phyloP scores from a whole-genome alignment of 2,329 filamentous ascomycete genomes.

The Dactylonectria estremocensis region DNA sequence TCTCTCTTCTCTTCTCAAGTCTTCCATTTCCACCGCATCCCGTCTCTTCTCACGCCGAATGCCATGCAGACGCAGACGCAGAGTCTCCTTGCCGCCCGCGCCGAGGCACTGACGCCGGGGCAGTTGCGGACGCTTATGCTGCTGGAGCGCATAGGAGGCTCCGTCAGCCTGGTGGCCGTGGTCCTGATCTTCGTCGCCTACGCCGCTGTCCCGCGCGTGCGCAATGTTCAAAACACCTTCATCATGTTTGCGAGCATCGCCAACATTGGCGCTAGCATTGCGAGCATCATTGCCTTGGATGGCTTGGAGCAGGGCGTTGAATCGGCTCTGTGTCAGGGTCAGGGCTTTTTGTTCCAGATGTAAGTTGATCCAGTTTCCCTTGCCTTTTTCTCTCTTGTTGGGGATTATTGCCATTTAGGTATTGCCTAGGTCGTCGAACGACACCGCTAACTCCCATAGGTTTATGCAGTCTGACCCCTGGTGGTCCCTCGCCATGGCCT shows the following conservation, averaged over 20 bases:
- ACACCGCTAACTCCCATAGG: conserved; percentile 58
- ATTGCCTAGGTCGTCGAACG: not conserved
- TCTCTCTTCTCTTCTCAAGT: too few species aligned
- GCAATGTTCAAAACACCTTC: conserved; percentile 74
- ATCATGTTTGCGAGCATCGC: conserved; percentile 74
- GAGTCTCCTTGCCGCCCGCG: conserved; percentile 36
- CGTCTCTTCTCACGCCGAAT: conserved; percentile 3
- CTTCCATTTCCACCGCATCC: too few species aligned
- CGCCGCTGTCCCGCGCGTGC: conserved; percentile 64
- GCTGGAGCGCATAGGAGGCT: conserved; percentile 69
- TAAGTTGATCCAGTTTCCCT: conserved; percentile 61
- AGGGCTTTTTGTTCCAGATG: conserved; percentile 77
- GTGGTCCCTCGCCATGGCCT: conserved; percentile 87
- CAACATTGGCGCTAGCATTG: conserved; percentile 73
- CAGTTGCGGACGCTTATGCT: conserved; percentile 61
- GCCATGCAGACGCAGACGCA: conserved; percentile 28
- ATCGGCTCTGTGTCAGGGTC: conserved; percentile 73
- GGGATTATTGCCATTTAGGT: not conserved
- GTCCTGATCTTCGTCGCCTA: conserved; percentile 68
- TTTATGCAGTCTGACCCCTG: conserved; percentile 84
- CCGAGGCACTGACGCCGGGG: conserved; percentile 51
- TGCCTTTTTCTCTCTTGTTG: conserved; percentile 65
- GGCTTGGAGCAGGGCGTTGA: conserved; percentile 70
- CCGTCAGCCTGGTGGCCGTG: conserved; percentile 67
- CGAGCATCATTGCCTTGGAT: conserved; percentile 79